Conservation (phyloP, 768 basidiomycete genomes). For the Boletus rubescentipes region DNA sequence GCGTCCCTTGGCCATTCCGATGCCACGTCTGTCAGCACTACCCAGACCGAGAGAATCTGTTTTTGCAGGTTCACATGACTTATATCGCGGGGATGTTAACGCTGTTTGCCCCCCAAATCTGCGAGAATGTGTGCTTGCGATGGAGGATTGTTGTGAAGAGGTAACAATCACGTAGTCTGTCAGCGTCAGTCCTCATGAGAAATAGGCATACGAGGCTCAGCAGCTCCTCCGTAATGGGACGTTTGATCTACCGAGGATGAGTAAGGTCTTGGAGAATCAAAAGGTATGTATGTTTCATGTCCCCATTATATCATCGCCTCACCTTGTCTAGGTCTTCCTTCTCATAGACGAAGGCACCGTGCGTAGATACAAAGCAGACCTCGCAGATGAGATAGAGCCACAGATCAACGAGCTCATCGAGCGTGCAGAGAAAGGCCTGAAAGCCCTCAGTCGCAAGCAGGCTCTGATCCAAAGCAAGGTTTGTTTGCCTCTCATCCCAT, state of each 20-base stretch:
- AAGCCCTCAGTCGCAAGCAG: slow-evolving; percentile 60
- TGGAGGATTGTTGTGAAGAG: slow-evolving; percentile 84
- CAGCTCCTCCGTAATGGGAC: slow-evolving; percentile 68
- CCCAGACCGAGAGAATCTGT: slow-evolving; percentile 60
- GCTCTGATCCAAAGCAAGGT: slow-evolving; percentile 65
- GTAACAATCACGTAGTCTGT: slow-evolving; percentile 31
- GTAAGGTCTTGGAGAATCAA: slow-evolving; percentile 63
- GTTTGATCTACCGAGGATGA: slow-evolving; percentile 69
- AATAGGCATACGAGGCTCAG: slow-evolving; percentile 67
- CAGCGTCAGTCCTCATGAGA: neutral
- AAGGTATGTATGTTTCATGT: slow-evolving; percentile 50
- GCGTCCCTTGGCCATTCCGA: slow-evolving; percentile 22
- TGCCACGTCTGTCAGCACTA: slow-evolving; percentile 51
- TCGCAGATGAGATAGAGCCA: slow-evolving; percentile 80
- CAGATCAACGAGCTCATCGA: slow-evolving; percentile 73
- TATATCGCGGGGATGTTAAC: slow-evolving; percentile 62
- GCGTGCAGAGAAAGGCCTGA: slow-evolving; percentile 67
- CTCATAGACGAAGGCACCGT: slow-evolving; percentile 72
- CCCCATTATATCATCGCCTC: neutral
- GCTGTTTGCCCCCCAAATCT: slow-evolving; percentile 70
- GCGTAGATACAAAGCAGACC: slow-evolving; percentile 69
- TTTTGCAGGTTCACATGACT: slow-evolving; percentile 64
- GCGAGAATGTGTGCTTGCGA: slow-evolving; percentile 70
- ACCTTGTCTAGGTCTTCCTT: slow-evolving; percentile 60
- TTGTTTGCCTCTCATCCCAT: neutral